phyloP scores from a whole-genome alignment of 306 rosid species.

The Cucurbita ficifolia region DNA sequence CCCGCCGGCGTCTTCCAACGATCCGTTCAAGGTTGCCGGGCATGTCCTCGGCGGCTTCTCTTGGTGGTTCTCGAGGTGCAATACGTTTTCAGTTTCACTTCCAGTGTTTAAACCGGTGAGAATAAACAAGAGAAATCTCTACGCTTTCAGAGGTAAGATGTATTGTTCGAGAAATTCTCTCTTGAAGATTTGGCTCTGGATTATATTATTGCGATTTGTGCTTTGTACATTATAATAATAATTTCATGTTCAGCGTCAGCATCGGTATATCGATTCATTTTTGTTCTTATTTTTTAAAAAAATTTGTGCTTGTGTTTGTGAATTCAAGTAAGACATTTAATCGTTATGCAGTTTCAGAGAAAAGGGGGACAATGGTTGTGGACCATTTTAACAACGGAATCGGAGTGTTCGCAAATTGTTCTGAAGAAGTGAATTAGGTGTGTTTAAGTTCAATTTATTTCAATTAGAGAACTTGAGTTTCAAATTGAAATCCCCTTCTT shows the following conservation, averaged over 20 bases:
- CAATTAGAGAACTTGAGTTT: neutral
- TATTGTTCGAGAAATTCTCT: neutral
- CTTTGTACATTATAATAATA: neutral
- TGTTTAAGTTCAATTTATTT: neutral
- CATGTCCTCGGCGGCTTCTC: neutral
- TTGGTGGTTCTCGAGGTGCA: neutral
- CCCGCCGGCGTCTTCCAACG: neutral
- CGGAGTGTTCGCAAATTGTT: neutral
- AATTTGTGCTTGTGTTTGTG: neutral
- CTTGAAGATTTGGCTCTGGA: neutral
- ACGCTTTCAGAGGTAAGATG: neutral
- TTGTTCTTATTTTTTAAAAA: neutral
- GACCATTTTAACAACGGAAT: neutral
- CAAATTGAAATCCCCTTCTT: neutral
- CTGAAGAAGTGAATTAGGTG: neutral
- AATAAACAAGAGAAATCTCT: neutral
- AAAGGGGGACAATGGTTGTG: neutral
- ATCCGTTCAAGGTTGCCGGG: neutral
- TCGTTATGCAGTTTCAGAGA: neutral
- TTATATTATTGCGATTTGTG: conserved; percentile 1
- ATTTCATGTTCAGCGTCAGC: neutral
- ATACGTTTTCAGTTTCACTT: neutral
- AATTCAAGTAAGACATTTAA: neutral
- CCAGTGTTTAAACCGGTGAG: neutral
- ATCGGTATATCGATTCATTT: neutral